These are phyloP conservation scores for Coprinopsis marcescibilis DNA, from an alignment of 768 basidiomycete species.

Conservation along the genomic window DNA sequence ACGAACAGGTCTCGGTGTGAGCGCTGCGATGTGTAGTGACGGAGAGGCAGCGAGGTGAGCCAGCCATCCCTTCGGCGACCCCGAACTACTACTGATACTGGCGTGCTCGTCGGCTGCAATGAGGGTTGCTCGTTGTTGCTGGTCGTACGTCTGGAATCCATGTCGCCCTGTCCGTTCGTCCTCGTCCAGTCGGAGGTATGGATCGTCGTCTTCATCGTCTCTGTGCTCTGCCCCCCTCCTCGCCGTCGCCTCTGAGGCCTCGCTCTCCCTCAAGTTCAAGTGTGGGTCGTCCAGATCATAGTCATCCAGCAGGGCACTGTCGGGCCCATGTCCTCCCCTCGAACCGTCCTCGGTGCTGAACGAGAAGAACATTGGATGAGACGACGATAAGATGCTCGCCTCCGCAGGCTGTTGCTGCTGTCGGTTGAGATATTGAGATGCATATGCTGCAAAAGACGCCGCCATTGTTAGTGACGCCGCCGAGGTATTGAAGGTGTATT, in stretches of 20 bases:
- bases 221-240: slow-evolving; percentile 21
- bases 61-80: slow-evolving; percentile 56
- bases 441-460: slow-evolving; percentile 75
- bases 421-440: slow-evolving; percentile 72
- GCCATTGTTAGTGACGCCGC: slow-evolving; percentile 33
- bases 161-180: slow-evolving; percentile 37
- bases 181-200: slow-evolving; percentile 73
- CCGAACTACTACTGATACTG: slow-evolving; percentile 23
- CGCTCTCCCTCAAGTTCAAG: slow-evolving; percentile 49
- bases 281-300: slow-evolving; percentile 61
- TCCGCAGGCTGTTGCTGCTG: slow-evolving; percentile 31
- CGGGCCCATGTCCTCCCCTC: slow-evolving; percentile 40
- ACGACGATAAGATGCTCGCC: slow-evolving; percentile 49
- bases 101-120: slow-evolving; percentile 26
- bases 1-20: slow-evolving; percentile 14
- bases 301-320: slow-evolving; percentile 48
- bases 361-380: slow-evolving; percentile 85
- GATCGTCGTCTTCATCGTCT: slow-evolving; percentile 61
- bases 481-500: not conserved
- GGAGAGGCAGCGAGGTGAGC: slow-evolving; percentile 72
- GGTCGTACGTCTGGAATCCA: slow-evolving; percentile 23
- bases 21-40: slow-evolving; percentile 16
- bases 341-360: slow-evolving; percentile 74
- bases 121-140: slow-evolving; percentile 33
- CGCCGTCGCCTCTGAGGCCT: slow-evolving; percentile 16